Conservation (phyloP, 1,284 basidiomycete species). For the Malassezia globosa region DNA sequence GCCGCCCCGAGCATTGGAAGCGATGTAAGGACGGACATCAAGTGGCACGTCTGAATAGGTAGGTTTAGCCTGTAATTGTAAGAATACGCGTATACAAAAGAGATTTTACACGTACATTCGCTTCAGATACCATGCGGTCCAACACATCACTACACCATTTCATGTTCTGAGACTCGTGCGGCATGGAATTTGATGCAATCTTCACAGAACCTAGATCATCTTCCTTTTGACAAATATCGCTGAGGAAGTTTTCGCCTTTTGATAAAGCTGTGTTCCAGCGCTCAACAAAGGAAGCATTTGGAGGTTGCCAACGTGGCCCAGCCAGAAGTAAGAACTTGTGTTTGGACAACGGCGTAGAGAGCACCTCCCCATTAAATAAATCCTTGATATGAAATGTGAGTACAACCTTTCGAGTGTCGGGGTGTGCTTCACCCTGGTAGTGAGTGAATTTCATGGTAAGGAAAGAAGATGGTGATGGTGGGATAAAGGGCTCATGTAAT, state of each 20-base stretch:
- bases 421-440: constrained; percentile 48
- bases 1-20: constrained; percentile 11
- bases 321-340: constrained; percentile 48
- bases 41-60: constrained; percentile 35
- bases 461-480: constrained; percentile 25
- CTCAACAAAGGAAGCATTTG: background rate
- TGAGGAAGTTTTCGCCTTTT: background rate
- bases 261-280: constrained; percentile 9
- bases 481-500: constrained; percentile 38
- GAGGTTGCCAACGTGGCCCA: constrained; percentile 33
- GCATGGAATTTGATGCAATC: constrained; percentile 46
- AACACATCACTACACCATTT: constrained; percentile 50
- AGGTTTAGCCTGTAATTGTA: background rate
- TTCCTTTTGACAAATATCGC: background rate
- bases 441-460: constrained; percentile 43
- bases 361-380: constrained; percentile 25
- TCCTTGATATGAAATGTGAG: constrained; percentile 32
- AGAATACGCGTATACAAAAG: too few relatives aligned
- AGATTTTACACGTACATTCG: constrained; percentile 33
- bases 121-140: constrained; percentile 45
- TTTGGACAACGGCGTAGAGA: constrained; percentile 29
- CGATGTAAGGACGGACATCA: constrained; percentile 31
- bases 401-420: constrained; percentile 45
- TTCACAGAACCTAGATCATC: constrained; percentile 31
- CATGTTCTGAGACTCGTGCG: constrained; percentile 47